These are phyloP conservation scores for Neofusicoccum laricinum DNA, from an alignment of 2,329 filamentous ascomycete species.

Conservation along the genomic window DNA sequence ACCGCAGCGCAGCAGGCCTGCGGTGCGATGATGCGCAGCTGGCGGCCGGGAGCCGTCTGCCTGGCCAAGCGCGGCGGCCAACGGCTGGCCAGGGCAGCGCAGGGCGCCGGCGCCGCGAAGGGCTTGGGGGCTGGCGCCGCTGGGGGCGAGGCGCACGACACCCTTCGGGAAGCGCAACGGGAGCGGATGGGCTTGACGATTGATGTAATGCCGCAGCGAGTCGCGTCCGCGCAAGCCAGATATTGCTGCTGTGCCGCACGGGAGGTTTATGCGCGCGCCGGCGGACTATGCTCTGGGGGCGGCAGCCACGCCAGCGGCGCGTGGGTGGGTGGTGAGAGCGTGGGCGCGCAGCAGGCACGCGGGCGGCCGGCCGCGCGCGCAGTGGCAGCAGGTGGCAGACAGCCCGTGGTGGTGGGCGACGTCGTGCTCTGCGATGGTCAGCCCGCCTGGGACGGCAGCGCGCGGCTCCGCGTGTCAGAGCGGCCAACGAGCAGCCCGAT, in stretches of 20 bases:
- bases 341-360: conserved; percentile 3
- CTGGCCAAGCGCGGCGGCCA: not conserved
- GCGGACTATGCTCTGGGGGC: not conserved
- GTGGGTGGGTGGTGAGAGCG: not conserved
- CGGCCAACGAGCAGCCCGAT: not conserved
- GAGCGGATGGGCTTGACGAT: conserved; percentile 14
- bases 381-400: not conserved
- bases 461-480: conserved; percentile 6
- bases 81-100: not conserved
- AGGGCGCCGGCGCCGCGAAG: not conserved
- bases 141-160: conserved; percentile 5
- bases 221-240: conserved; percentile 4
- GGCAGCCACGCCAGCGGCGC: not conserved
- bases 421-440: not conserved
- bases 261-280: not conserved
- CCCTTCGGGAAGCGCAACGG: conserved; percentile 15
- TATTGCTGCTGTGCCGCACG: conserved; percentile 16
- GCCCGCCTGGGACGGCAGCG: conserved; percentile 1
- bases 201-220: conserved; percentile 16
- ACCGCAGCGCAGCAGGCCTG: not conserved
- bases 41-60: not conserved
- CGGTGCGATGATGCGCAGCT: not conserved
- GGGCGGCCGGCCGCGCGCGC: conserved; percentile 1
- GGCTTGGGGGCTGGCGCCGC: not conserved
- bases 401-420: not conserved